Conservation (phyloP, 768 basidiomycete species). For the Pulveroboletus ravenelii region DNA sequence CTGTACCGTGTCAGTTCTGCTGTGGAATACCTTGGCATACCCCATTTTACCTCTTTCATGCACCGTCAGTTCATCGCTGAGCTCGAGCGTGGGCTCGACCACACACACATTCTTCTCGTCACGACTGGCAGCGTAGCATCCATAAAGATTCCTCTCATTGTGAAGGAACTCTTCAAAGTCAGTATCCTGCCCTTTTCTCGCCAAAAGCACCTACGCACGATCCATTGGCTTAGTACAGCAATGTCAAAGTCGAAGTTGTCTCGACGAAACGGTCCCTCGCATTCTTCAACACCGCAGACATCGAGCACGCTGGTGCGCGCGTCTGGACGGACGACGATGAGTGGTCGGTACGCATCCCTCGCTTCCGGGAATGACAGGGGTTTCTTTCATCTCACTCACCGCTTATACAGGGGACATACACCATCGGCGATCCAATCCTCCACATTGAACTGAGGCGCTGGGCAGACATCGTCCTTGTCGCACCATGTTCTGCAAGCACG, state of each 20-base stretch:
- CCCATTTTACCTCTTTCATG: neutral
- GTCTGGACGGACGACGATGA: conserved; percentile 93
- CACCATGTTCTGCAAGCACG: conserved; percentile 96
- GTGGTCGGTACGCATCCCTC: conserved; percentile 63
- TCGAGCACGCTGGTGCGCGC: conserved; percentile 48
- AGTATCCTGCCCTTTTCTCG: conserved; percentile 29
- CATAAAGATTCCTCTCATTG: conserved; percentile 89
- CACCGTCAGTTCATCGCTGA: conserved; percentile 24
- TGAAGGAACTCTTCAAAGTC: conserved; percentile 64
- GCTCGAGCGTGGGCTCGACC: conserved; percentile 21
- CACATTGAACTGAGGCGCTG: conserved; percentile 93
- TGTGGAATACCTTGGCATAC: conserved; percentile 3
- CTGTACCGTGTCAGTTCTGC: conserved; percentile 13
- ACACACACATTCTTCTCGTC: conserved; percentile 70
- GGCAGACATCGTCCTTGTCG: conserved; percentile 94
- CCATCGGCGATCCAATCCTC: conserved; percentile 85
- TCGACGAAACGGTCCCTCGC: conserved; percentile 72
- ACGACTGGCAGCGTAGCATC: conserved; percentile 95
- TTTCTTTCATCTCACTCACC: neutral
- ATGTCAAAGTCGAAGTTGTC: conserved; percentile 78
- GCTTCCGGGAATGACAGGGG: neutral
- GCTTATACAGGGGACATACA: conserved; percentile 53
- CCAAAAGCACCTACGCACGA: neutral
- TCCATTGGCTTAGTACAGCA: conserved; percentile 49
- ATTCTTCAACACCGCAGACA: conserved; percentile 61